Conservation (phyloP, 2,329 filamentous ascomycete genomes). For the Epicoccum nigrum region DNA sequence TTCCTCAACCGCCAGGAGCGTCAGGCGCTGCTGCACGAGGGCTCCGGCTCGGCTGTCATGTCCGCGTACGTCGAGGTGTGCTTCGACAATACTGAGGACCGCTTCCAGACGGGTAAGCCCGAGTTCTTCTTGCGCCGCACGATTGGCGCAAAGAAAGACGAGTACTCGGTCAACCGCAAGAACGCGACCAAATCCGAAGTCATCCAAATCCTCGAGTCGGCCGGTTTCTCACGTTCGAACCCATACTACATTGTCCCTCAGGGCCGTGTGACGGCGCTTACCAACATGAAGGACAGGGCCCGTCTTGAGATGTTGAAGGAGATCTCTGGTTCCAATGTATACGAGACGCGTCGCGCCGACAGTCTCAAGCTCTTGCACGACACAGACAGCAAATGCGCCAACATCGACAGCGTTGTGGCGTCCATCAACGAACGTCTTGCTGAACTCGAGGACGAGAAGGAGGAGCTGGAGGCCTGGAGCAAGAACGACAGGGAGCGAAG, state of each 20-base stretch:
- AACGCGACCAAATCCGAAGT: conserved; percentile 94
- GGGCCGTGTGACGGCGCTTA: conserved; percentile 91
- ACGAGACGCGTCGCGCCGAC: conserved; percentile 88
- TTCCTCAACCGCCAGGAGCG: conserved; percentile 96
- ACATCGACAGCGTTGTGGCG: conserved; percentile 89
- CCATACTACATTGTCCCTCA: conserved; percentile 99
- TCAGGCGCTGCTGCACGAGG: conserved; percentile 95
- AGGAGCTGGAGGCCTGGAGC: conserved; percentile 91
- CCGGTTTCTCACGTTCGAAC: conserved; percentile 95
- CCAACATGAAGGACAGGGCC: conserved; percentile 98
- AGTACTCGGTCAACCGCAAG: conserved; percentile 97
- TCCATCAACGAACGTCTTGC: conserved; percentile 89
- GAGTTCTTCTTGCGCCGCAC: conserved; percentile 91
- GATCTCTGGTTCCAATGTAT: conserved; percentile 97
- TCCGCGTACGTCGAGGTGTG: conserved; percentile 99
- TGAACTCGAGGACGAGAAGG: conserved; percentile 96
- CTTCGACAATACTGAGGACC: conserved; percentile 96
- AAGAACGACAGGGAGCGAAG: conserved; percentile 91
- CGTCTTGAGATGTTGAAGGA: conserved; percentile 90
- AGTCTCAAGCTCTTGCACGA: conserved; percentile 97
- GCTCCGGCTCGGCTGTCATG: conserved; percentile 96
- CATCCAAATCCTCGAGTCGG: conserved; percentile 92
- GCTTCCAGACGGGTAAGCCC: conserved; percentile 90
- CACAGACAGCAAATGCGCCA: conserved; percentile 90
- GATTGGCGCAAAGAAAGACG: conserved; percentile 97